Percentiles rank a stretch among this genome's conserved stretches.
phyloP scores from a whole-genome alignment of 805 yeast species.

The Wickerhamomyces mucosus region DNA sequence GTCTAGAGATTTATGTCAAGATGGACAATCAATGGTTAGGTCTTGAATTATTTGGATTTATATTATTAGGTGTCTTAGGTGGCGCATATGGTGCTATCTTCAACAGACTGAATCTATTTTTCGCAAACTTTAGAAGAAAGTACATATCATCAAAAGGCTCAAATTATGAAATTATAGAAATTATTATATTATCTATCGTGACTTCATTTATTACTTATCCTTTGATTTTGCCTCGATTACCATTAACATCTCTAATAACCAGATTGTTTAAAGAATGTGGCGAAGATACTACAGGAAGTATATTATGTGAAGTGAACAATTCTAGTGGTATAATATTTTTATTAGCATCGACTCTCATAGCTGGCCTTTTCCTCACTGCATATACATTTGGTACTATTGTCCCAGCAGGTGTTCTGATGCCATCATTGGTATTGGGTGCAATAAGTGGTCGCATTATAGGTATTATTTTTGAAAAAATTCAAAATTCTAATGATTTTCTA shows the following conservation, averaged over 20 bases:
- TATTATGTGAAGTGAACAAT: slow-evolving; percentile 16
- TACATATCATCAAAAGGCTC: slow-evolving; percentile 13
- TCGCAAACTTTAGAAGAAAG: slow-evolving; percentile 27
- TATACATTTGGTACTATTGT: slow-evolving; percentile 61
- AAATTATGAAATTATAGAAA: slow-evolving; percentile 36
- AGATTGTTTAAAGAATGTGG: slow-evolving; percentile 62
- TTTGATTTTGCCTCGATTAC: slow-evolving; percentile 39
- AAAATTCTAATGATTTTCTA: slow-evolving; percentile 26
- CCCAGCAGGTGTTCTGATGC: slow-evolving; percentile 62
- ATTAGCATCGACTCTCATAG: slow-evolving; percentile 20
- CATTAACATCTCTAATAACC: slow-evolving; percentile 48
- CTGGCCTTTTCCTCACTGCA: slow-evolving; percentile 53
- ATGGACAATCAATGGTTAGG: slow-evolving; percentile 67
- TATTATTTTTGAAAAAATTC: slow-evolving; percentile 38
- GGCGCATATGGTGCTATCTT: slow-evolving; percentile 55
- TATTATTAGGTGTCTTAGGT: slow-evolving; percentile 60
- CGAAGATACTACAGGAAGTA: slow-evolving; percentile 16
- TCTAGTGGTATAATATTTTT: slow-evolving; percentile 5
- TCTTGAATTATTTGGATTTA: slow-evolving; percentile 63
- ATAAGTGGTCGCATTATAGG: slow-evolving; percentile 49
- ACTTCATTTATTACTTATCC: slow-evolving; percentile 53
- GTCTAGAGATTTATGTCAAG: slow-evolving; percentile 49
- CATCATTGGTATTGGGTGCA: slow-evolving; percentile 56
- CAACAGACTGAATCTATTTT: slow-evolving; percentile 35
- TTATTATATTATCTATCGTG: slow-evolving; percentile 34